phyloP scores from a whole-genome alignment of 305 asterid genomes.

The Fraxinus floribunda region DNA sequence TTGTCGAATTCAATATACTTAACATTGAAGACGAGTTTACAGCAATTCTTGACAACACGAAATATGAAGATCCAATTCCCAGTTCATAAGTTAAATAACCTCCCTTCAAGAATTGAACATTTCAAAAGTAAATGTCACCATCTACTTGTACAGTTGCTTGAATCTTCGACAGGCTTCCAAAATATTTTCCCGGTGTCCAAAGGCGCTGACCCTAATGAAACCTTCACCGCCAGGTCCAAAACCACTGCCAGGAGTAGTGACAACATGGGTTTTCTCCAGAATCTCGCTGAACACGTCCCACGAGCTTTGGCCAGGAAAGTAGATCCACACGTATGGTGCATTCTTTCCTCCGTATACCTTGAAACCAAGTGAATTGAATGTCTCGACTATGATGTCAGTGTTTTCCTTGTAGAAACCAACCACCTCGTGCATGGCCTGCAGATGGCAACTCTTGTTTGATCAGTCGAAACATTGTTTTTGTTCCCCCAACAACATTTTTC shows the following conservation, averaged over 20 bases:
- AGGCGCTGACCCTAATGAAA: conserved; percentile 86
- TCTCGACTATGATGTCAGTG: conserved; percentile 73
- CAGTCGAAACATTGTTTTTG: not conserved
- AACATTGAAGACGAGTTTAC: not conserved
- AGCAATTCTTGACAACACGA: not conserved
- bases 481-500: not conserved
- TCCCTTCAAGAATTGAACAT: not conserved
- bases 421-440: conserved; percentile 88
- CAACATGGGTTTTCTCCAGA: conserved; percentile 92
- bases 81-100: not conserved
- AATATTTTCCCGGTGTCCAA: conserved; percentile 86
- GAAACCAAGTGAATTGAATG: conserved; percentile 79
- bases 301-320: conserved; percentile 86
- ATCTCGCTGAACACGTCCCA: conserved; percentile 92
- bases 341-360: conserved; percentile 93
- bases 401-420: conserved; percentile 94
- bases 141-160: conserved; percentile 77
- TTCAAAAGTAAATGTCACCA: not conserved
- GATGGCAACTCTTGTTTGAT: not conserved
- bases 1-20: no score
- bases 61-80: not conserved
- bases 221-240: conserved; percentile 99
- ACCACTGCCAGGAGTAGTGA: conserved; percentile 93
- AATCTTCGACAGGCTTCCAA: conserved; percentile 95
- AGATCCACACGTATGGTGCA: conserved; percentile 93